A percentile compares a stretch with the other conserved stretches of the same genome.
These are phyloP conservation scores for Microbotryomycetes sp. DNA, from an alignment of 1,284 basidiomycete species.

Conservation along the genomic window DNA sequence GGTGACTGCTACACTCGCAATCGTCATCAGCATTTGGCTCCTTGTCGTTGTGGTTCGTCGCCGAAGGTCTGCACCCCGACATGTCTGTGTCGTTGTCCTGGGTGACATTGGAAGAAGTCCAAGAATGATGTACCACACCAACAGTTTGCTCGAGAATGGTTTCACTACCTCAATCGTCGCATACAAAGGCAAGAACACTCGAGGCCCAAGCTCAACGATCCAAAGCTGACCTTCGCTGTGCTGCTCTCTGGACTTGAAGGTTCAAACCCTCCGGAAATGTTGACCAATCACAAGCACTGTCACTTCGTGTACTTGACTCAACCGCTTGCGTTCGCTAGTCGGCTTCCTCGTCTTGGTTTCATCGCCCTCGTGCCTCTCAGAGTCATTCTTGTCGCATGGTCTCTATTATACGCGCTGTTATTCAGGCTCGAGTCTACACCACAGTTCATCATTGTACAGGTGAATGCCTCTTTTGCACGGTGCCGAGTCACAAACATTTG, in stretches of 20 bases:
- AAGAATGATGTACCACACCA: constrained; percentile 97
- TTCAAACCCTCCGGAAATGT: constrained; percentile 62
- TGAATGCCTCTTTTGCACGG: constrained; percentile 46
- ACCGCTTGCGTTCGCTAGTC: constrained; percentile 54
- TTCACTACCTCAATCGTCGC: constrained; percentile 80
- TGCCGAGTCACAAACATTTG: too few species aligned
- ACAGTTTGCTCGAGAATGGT: constrained; percentile 74
- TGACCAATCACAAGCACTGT: constrained; percentile 59
- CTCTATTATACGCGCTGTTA: constrained; percentile 59
- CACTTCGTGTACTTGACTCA: constrained; percentile 61
- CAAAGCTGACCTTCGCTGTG: neutral
- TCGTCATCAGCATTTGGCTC: neutral
- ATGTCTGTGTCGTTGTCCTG: constrained; percentile 78
- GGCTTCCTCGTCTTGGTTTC: constrained; percentile 57
- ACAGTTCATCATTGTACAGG: constrained; percentile 84
- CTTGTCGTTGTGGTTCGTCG: neutral
- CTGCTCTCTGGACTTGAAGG: constrained; percentile 47
- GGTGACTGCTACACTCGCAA: too few species aligned
- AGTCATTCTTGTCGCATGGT: constrained; percentile 60
- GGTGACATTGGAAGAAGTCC: constrained; percentile 95
- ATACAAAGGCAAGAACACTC: constrained; percentile 58
- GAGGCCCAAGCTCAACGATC: neutral
- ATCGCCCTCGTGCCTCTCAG: constrained; percentile 72
- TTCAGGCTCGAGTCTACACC: constrained; percentile 61
- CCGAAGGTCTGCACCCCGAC: constrained; percentile 2